Evolutionary conservation across 805 yeast genomes (phyloP).

Genomic region (Wickerhamiella alocasiicola): DNA sequence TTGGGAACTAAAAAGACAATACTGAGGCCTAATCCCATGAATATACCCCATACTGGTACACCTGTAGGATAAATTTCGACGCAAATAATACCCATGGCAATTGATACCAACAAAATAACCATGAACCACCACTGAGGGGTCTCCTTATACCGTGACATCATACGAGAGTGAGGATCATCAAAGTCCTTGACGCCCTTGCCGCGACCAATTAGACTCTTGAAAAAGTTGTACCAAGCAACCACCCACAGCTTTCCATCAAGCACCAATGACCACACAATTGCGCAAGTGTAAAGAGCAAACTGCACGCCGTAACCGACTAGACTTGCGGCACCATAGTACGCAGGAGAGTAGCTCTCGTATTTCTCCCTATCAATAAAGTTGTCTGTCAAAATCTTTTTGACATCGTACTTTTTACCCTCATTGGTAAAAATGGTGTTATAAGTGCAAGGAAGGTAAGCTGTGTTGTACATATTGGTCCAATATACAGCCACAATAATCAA

Average conservation of each 20-base stretch:
- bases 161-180: slow-evolving; percentile 24
- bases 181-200: slow-evolving; percentile 18
- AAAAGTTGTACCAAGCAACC: slow-evolving; percentile 21
- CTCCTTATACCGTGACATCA: slow-evolving; percentile 38
- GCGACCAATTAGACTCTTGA: slow-evolving; percentile 9
- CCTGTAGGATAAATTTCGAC: slow-evolving; percentile 4
- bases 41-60: slow-evolving; percentile 30
- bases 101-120: slow-evolving; percentile 14
- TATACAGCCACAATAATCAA: slow-evolving; percentile 27
- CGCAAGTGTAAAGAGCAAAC: slow-evolving; percentile 40
- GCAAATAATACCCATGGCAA: slow-evolving; percentile 1
- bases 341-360: slow-evolving; percentile 42
- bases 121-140: slow-evolving; percentile 43
- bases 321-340: slow-evolving; percentile 45
- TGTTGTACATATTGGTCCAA: slow-evolving; percentile 33
- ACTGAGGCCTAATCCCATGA: slow-evolving; percentile 44
- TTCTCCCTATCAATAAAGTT: slow-evolving; percentile 33
- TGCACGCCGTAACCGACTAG: slow-evolving; percentile 40
- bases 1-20: slow-evolving; percentile 50
- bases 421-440: slow-evolving; percentile 40
- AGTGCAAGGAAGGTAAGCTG: slow-evolving; percentile 32
- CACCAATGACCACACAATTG: slow-evolving; percentile 36
- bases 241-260: slow-evolving; percentile 31
- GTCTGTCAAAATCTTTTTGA: slow-evolving; percentile 33
- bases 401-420: slow-evolving; percentile 35